phyloP scores from a whole-genome alignment of 306 rosid genomes.

The Vicia sativa region DNA sequence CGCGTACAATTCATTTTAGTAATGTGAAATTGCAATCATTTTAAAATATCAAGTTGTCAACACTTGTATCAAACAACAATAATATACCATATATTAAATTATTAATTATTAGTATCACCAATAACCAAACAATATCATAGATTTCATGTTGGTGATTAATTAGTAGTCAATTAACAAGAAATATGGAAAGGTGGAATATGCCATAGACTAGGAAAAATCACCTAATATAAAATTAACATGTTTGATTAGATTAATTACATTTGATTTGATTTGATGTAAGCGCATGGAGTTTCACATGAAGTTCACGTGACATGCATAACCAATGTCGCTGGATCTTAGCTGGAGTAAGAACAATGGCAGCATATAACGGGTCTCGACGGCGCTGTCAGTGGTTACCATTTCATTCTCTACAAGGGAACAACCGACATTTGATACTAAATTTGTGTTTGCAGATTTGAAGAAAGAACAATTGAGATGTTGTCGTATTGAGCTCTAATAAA shows the following conservation, averaged over 20 bases:
- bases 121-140: neutral
- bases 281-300: constrained; percentile 9
- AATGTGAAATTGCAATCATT: constrained; percentile 19
- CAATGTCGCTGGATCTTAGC: constrained; percentile 15
- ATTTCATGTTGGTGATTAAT: constrained; percentile 2
- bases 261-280: constrained; percentile 9
- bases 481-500: constrained; percentile 29
- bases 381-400: constrained; percentile 38
- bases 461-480: constrained; percentile 30
- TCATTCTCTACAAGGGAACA: constrained; percentile 34
- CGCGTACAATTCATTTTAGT: neutral
- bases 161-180: neutral
- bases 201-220: neutral
- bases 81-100: neutral
- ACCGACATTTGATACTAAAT: constrained; percentile 34
- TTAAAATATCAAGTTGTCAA: neutral
- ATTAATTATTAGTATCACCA: too few relatives aligned
- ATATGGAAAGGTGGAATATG: neutral
- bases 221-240: too few relatives aligned
- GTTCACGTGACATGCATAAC: constrained; percentile 29
- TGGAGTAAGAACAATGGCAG: constrained; percentile 27
- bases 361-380: constrained; percentile 32
- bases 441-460: constrained; percentile 28
- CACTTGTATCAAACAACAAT: constrained; percentile 3
- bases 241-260: neutral